Conservation (phyloP, 2,329 filamentous ascomycete genomes). For the Arachnomyces sp. region DNA sequence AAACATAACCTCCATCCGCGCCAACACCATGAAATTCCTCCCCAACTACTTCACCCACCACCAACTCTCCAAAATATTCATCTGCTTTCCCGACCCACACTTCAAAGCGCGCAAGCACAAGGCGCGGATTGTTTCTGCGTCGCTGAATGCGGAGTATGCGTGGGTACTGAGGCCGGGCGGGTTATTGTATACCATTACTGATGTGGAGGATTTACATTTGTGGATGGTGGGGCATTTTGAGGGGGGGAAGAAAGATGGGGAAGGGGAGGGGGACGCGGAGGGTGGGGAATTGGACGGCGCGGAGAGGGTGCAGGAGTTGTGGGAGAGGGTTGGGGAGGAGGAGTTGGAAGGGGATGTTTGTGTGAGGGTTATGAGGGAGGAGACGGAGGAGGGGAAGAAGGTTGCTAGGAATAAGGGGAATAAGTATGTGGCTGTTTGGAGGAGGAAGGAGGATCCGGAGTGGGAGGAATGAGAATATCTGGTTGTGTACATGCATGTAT, state of each 20-base stretch:
- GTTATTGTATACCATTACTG: conserved; percentile 90
- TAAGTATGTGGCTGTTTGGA: conserved; percentile 86
- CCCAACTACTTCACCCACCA: conserved; percentile 84
- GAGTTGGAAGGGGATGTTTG: conserved; percentile 50
- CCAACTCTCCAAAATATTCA: conserved; percentile 85
- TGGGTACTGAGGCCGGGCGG: conserved; percentile 77
- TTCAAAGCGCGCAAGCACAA: conserved; percentile 98
- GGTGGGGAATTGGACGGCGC: conserved; percentile 58
- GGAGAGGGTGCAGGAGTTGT: conserved; percentile 55
- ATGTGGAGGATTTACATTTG: conserved; percentile 84
- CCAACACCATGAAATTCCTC: conserved; percentile 99
- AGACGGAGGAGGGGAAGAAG: conserved; percentile 97
- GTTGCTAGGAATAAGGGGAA: conserved; percentile 80
- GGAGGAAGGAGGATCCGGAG: conserved; percentile 67
- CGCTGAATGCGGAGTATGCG: conserved; percentile 87
- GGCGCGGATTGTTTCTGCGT: conserved; percentile 81
- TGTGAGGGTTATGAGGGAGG: conserved; percentile 56
- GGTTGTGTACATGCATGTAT: background rate
- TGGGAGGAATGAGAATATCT: conserved; percentile 45
- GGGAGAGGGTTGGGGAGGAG: conserved; percentile 59
- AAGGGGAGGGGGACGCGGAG: conserved; percentile 79
- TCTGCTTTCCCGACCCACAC: conserved; percentile 97
- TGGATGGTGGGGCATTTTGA: conserved; percentile 91
- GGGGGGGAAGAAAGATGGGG: conserved; percentile 48
- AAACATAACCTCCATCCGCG: conserved; percentile 80